Conservation (phyloP, 2,329 filamentous ascomycete genomes). For the Paracamarosporium sp. region DNA sequence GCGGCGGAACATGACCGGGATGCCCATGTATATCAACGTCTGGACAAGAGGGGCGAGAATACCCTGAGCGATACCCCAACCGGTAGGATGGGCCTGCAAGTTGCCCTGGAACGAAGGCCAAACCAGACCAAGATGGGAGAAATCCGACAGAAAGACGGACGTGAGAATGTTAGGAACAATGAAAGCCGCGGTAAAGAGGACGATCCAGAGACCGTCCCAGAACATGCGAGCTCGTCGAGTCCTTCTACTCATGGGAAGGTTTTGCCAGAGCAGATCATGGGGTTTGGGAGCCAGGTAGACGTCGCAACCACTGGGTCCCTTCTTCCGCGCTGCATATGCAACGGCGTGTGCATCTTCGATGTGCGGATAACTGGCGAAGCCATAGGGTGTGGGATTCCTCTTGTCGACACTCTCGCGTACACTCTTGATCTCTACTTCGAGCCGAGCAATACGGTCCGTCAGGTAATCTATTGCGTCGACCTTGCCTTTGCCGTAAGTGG, state of each 20-base stretch:
- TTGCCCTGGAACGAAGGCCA: constrained; percentile 78
- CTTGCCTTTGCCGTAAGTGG: constrained; percentile 71
- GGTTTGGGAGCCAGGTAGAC: constrained; percentile 83
- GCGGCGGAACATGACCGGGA: constrained; percentile 89
- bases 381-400: constrained; percentile 86
- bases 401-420: constrained; percentile 85
- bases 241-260: constrained; percentile 75
- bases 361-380: constrained; percentile 89
- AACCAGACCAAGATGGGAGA: constrained; percentile 79
- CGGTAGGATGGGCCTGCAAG: constrained; percentile 66
- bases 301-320: constrained; percentile 77
- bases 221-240: constrained; percentile 75
- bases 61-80: constrained; percentile 92
- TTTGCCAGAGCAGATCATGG: constrained; percentile 94
- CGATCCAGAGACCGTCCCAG: constrained; percentile 84
- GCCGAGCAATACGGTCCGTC: constrained; percentile 78
- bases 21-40: constrained; percentile 81
- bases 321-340: constrained; percentile 79
- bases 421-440: constrained; percentile 85
- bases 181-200: constrained; percentile 81
- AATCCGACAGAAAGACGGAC: constrained; percentile 87
- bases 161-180: constrained; percentile 92
- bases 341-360: constrained; percentile 85
- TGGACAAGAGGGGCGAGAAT: constrained; percentile 85
- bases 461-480: constrained; percentile 95